Conservation (phyloP, 1,284 basidiomycete species). For the Cryptococcus sp. region DNA sequence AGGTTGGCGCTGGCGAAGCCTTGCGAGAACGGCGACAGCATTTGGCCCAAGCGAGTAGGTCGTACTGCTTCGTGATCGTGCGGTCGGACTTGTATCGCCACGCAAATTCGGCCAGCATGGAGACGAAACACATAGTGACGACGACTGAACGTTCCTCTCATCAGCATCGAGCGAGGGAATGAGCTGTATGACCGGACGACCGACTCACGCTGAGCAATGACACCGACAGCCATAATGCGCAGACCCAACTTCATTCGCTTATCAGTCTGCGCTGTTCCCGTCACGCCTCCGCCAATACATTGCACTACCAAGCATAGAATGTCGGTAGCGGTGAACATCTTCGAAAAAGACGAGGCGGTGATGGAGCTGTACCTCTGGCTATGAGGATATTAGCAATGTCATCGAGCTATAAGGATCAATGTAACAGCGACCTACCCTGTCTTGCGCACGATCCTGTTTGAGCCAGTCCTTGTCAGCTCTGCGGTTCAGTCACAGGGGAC, state of each 20-base stretch:
- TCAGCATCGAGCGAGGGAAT: no score
- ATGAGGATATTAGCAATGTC: not conserved
- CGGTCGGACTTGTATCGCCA: not conserved
- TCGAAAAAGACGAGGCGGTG: conserved; percentile 11
- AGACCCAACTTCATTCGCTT: conserved; percentile 6
- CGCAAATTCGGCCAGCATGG: conserved; percentile 7
- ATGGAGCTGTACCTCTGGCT: conserved; percentile 9
- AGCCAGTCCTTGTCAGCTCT: not conserved
- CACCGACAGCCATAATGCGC: conserved; percentile 11
- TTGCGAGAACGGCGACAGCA: no score
- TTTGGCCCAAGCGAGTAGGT: conserved; percentile 5
- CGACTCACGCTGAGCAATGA: conserved; percentile 10
- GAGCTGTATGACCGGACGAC: no score
- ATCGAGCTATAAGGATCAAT: not conserved
- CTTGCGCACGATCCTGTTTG: not conserved
- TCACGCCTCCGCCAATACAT: conserved; percentile 14
- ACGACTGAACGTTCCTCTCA: not conserved
- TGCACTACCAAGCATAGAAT: conserved; percentile 12
- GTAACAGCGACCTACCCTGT: not conserved
- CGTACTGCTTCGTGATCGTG: not conserved
- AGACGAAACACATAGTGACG: conserved; percentile 4
- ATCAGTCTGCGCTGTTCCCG: not conserved
- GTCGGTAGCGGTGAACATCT: conserved; percentile 12
- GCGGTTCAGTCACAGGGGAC: not conserved
- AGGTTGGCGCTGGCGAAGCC: no score